Base-by-base conservation (phyloP, 2,329 filamentous ascomycete species). In the Fusarium xylarioides region DNA sequence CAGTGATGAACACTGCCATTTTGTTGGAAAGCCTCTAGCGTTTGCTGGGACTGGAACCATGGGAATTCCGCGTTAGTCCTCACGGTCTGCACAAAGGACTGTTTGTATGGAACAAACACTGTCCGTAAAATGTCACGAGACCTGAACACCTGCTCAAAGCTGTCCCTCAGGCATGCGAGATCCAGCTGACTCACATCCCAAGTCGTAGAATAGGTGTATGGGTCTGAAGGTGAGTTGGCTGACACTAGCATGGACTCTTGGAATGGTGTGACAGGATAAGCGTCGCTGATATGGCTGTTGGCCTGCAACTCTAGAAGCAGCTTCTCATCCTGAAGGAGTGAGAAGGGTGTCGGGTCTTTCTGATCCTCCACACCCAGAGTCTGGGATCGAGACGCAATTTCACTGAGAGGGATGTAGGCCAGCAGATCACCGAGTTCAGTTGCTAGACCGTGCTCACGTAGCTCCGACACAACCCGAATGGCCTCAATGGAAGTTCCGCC, bases 251-350 rank as follows among this genome's bases (percentile, higher is more conserved):
- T 65, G 26, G 47, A 60, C 23, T 76, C 76, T 53, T 78, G 77
- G 30, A 79, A 71, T 1, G 73, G 60, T 1, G 77, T 79, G 18
- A 68, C 70, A 16, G 76, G 76, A 54, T 73, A 78, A 0, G 76
- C 76, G 44, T 79, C 76, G 8, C 50, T 47, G 3, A 73, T 53
- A 12, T 30, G 18, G 3, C n/a, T 11, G 5, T 54, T 47, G 1
- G 32, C 10, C 5, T 44, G 32, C 6, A 66, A 15, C 4, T 49
- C 47, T 23, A 37, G 19, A 11, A 65, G 11, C 7, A 66, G 12
- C 10, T 32, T 54, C 11, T 23, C 19, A 11, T 68, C 68, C 11
- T 37, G 32, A 8, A 71, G 38, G 3, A 77, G 67, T 10, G 64
- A 67, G 47, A 76, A 75, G 3, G 72, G 72, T 8, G 15, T 26